phyloP scores from a whole-genome alignment of 441 rosid species.

The Adansonia gregorii region DNA sequence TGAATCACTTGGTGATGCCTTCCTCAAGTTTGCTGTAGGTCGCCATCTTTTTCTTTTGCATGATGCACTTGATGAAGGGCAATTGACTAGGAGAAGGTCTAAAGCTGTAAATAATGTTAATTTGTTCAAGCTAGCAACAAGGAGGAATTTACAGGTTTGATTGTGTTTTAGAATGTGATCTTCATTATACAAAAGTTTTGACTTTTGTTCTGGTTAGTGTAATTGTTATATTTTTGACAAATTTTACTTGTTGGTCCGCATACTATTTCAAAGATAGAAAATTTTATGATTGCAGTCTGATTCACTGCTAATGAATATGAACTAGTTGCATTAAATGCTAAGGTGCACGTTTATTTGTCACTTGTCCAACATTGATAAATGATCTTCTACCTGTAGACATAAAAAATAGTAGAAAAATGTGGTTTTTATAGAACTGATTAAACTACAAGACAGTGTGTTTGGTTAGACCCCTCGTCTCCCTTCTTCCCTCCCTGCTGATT shows the following conservation, averaged over 20 bases:
- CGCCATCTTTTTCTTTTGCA: slow-evolving; percentile 81
- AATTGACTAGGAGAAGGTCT: slow-evolving; percentile 85
- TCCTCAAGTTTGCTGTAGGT: slow-evolving; percentile 88
- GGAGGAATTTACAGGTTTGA: slow-evolving; percentile 75
- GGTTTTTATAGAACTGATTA: slow-evolving; percentile 1
- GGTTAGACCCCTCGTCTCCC: slow-evolving; percentile 8
- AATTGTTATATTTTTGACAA: slow-evolving; percentile 15
- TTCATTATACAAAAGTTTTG: slow-evolving; percentile 23
- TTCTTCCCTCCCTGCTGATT: not conserved
- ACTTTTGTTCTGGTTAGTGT: slow-evolving; percentile 13
- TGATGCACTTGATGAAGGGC: slow-evolving; percentile 86
- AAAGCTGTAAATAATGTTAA: slow-evolving; percentile 79
- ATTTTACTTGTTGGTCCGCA: not conserved
- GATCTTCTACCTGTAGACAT: not conserved
- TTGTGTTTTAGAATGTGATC: slow-evolving; percentile 18
- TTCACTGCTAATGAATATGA: slow-evolving; percentile 21
- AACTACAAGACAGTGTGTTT: not conserved
- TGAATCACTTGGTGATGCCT: slow-evolving; percentile 92
- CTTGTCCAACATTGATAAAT: slow-evolving; percentile 20
- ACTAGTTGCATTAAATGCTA: slow-evolving; percentile 11
- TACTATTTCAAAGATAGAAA: slow-evolving; percentile 16
- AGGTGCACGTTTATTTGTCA: slow-evolving; percentile 16
- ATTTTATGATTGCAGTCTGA: slow-evolving; percentile 24
- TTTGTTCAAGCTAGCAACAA: slow-evolving; percentile 68
- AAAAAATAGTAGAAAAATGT: not conserved